Percentiles rank a stretch among this genome's conserved stretches.
These are phyloP conservation scores for Xylaria castorea DNA, from an alignment of 495 filamentous ascomycete species.

Conservation along the genomic window DNA sequence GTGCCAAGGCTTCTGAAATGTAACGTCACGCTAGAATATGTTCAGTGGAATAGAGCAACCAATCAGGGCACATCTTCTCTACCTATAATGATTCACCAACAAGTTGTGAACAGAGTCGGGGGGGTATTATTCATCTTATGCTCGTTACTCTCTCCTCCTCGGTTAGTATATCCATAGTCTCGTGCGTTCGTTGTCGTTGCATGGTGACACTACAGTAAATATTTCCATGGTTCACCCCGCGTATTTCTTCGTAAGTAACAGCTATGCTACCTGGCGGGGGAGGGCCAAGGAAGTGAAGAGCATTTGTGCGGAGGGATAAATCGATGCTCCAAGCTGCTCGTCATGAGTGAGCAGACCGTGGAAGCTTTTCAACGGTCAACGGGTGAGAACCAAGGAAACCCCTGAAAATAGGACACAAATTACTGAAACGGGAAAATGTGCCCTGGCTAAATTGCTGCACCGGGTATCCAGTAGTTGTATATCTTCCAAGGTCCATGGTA, in stretches of 20 bases:
- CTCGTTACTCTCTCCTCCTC: slow-evolving; percentile 8
- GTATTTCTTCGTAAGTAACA: not conserved
- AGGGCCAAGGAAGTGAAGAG: not conserved
- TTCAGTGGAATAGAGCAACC: slow-evolving; percentile 11
- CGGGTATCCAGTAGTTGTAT: not conserved
- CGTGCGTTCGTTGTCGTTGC: slow-evolving; percentile 13
- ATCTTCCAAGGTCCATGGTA: slow-evolving; percentile 8
- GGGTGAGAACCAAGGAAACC: not conserved
- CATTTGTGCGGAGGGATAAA: slow-evolving; percentile 2
- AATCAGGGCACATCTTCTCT: slow-evolving; percentile 8
- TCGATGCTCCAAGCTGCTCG: slow-evolving; percentile 21
- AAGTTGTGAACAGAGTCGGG: slow-evolving; percentile 10
- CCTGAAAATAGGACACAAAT: slow-evolving; percentile 7
- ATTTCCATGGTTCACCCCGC: slow-evolving; percentile 15
- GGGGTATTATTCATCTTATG: slow-evolving; percentile 10
- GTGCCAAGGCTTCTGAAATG: slow-evolving; percentile 25
- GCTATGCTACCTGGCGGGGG: not conserved
- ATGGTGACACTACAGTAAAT: slow-evolving; percentile 12
- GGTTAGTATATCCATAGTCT: slow-evolving; percentile 16
- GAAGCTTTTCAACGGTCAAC: slow-evolving; percentile 17
- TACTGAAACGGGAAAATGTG: slow-evolving; percentile 19
- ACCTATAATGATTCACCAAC: slow-evolving; percentile 17
- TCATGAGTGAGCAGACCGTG: slow-evolving; percentile 2
- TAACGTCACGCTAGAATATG: slow-evolving; percentile 27
- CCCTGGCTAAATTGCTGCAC: slow-evolving; percentile 2